These are phyloP conservation scores for Plectosphaerella sp. DNA, from an alignment of 2,329 filamentous ascomycete genomes.

Conservation along the genomic window DNA sequence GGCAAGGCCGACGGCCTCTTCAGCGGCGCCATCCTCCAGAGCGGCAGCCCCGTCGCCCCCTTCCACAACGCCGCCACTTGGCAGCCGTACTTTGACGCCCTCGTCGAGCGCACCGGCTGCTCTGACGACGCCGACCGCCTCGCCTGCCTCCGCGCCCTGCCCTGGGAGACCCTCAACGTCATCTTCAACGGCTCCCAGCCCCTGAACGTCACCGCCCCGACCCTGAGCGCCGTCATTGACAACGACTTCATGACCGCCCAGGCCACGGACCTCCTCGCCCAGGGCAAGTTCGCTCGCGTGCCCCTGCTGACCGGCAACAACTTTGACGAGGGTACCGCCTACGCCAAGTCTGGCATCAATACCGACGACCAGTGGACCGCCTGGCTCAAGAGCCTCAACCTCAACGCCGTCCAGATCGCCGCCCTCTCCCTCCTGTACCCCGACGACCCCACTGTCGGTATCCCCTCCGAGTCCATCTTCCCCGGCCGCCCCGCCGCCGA, in stretches of 20 bases:
- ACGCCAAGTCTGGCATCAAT: conserved; percentile 49
- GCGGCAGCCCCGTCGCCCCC: conserved; percentile 30
- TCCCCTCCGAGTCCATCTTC: conserved; percentile 34
- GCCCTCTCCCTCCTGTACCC: conserved; percentile 43
- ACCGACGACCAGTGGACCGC: conserved; percentile 46
- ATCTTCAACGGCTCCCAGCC: conserved; percentile 19
- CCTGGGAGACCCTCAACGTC: conserved; percentile 21
- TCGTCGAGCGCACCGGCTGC: conserved; percentile 9
- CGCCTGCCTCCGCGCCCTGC: conserved; percentile 24
- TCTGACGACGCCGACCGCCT: conserved; percentile 15
- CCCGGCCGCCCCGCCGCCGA: conserved; percentile 19
- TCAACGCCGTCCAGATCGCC: conserved; percentile 21
- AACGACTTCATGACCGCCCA: conserved; percentile 34
- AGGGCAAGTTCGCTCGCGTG: conserved; percentile 58
- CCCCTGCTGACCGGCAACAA: conserved; percentile 61
- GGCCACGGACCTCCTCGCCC: conserved; percentile 45
- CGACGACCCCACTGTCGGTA: conserved; percentile 39
- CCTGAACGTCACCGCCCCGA: conserved; percentile 15
- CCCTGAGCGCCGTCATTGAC: conserved; percentile 23
- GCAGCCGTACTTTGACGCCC: conserved; percentile 12
- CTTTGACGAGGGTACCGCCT: conserved; percentile 58
- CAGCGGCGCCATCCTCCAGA: conserved; percentile 45
- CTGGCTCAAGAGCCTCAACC: conserved; percentile 23
- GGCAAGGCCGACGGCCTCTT: conserved; percentile 51
- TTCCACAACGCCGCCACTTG: conserved; percentile 13